Base-by-base conservation (phyloP, 495 filamentous ascomycete species). In the Trichodelitschia bisporula region DNA sequence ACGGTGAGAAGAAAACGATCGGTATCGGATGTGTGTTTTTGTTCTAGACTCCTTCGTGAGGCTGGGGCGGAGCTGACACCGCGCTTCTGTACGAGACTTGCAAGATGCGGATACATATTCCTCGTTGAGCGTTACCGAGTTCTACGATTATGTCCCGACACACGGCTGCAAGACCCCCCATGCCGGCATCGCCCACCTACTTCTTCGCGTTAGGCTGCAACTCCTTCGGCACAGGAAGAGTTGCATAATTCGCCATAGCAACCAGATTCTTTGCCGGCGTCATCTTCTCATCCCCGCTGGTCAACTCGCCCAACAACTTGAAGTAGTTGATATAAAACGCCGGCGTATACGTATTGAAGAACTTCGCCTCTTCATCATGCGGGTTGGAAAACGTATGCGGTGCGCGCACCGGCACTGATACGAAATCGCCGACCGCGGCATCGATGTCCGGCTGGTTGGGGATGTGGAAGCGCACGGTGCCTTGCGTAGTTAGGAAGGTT, bases 261-360 rank as follows among this genome's bases (percentile, higher is more conserved):
- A 44, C 44, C 37, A 43, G 36, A 26, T 56, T 51, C 28, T 44
- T 43, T 35, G 56, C 49, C 30, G 41, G 38, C 15, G 42, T 51
- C 40, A 51, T 40, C 33, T 36, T 38, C 40, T 38, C 45, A 3
- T 46, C 53, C 6, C 32, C 38, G 16, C 44, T 44, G 15, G 15
- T 15, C 36, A 59, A 19, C 21, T 45, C 30, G 3, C 35, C 33
- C 34, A 59, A 37, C 30, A 59, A 48, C 50, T 55, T 55, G 45
- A 62, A 54, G 39, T 62, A 57, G 25, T 57, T 54, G 36, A 62
- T 53, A 47, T 56, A 57, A 42, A 55, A 58, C 20, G 50, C 49
- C 14, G 60, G 64, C 35, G 60, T 65, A 29, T 53, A 58, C 2
- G 58, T 66, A 45, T 61, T 66, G 41, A 62, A 59, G 40, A 64